Percentiles rank a stretch among this genome's conserved stretches.
Evolutionary conservation across 495 filamentous ascomycete genomes (phyloP).

Genomic region (Aspergillus ellipticus): DNA sequence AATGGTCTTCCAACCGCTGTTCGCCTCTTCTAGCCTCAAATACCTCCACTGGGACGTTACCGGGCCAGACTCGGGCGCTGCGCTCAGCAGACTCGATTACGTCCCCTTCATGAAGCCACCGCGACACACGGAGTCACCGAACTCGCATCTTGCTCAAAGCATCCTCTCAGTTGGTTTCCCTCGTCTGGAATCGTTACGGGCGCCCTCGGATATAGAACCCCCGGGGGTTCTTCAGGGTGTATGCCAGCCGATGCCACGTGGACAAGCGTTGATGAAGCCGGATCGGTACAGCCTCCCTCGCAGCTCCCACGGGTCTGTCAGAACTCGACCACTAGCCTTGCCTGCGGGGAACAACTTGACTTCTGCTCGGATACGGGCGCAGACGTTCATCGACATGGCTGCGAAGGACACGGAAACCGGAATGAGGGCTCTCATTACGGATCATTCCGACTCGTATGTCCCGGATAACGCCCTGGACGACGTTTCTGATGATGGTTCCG

Average conservation of each 20-base stretch:
- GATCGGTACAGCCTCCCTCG: slow-evolving; percentile 47
- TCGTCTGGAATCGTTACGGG: slow-evolving; percentile 59
- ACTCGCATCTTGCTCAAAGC: slow-evolving; percentile 66
- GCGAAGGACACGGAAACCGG: slow-evolving; percentile 41
- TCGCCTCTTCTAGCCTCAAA: slow-evolving; percentile 63
- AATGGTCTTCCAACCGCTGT: slow-evolving; percentile 63
- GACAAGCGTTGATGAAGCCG: slow-evolving; percentile 45
- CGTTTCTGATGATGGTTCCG: slow-evolving; percentile 33
- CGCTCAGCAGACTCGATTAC: slow-evolving; percentile 38
- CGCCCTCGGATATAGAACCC: slow-evolving; percentile 67
- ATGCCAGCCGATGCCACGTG: slow-evolving; percentile 56
- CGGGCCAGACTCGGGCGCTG: slow-evolving; percentile 37
- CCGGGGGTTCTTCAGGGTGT: slow-evolving; percentile 65
- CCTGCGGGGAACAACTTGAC: slow-evolving; percentile 46
- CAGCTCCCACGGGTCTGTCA: slow-evolving; percentile 46
- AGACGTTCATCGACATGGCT: slow-evolving; percentile 49
- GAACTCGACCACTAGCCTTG: slow-evolving; percentile 38
- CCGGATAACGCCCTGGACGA: slow-evolving; percentile 35
- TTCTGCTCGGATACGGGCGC: slow-evolving; percentile 45
- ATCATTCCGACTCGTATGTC: slow-evolving; percentile 40
- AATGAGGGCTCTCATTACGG: slow-evolving; percentile 41
- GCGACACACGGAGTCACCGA: slow-evolving; percentile 49
- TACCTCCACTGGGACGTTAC: slow-evolving; percentile 83
- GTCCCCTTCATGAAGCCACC: slow-evolving; percentile 36
- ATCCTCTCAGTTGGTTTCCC: slow-evolving; percentile 72